Percentiles rank a stretch among this genome's conserved stretches.
phyloP scores from a whole-genome alignment of 306 rosid genomes.

The Pterocarpus macrocarpus region DNA sequence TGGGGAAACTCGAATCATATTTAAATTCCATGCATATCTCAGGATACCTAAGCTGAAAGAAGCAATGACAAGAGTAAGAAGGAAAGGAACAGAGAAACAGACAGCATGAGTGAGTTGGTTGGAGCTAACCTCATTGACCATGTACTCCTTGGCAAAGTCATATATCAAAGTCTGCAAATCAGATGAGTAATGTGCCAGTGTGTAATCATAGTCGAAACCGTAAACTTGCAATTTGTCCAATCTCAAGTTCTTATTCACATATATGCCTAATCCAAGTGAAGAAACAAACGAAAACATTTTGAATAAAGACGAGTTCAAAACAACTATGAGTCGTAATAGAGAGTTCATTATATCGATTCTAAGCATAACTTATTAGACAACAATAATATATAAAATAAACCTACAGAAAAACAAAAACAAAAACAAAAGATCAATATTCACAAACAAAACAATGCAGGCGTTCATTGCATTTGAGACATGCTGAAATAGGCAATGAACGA shows the following conservation, averaged over 20 bases:
- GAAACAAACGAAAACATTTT: background rate
- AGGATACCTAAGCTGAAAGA: slow-evolving; percentile 87
- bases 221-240: slow-evolving; percentile 85
- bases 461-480: background rate
- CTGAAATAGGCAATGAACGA: background rate
- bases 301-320: background rate
- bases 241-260: slow-evolving; percentile 85
- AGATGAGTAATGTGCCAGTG: slow-evolving; percentile 89
- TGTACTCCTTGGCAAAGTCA: slow-evolving; percentile 86
- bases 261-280: slow-evolving; percentile 68
- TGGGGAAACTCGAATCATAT: slow-evolving; percentile 89
- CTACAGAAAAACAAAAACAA: background rate
- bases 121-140: slow-evolving; percentile 86
- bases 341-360: background rate
- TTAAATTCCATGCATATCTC: slow-evolving; percentile 75
- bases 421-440: slow-evolving; percentile 35
- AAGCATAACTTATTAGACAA: too few relatives aligned
- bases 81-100: slow-evolving; percentile 36
- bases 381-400: too few relatives aligned
- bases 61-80: slow-evolving; percentile 39
- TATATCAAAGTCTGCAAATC: slow-evolving; percentile 88
- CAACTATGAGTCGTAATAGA: background rate
- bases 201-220: slow-evolving; percentile 96
- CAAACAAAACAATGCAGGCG: background rate
- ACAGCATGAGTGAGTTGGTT: background rate